These are phyloP conservation scores for Tagetes erecta DNA, from an alignment of 129 eudicot genomes.

Conservation along the genomic window DNA sequence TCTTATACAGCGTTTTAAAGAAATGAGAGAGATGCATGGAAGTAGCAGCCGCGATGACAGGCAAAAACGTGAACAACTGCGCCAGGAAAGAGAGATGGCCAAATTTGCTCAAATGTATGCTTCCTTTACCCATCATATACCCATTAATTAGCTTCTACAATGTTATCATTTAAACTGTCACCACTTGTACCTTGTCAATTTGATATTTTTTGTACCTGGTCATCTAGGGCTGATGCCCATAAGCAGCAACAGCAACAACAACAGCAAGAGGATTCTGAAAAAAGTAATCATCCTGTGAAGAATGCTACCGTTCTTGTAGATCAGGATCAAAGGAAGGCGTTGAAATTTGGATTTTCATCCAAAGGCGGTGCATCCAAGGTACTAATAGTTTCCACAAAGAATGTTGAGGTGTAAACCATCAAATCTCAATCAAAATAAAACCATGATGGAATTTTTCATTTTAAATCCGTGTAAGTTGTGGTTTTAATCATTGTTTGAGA, in stretches of 20 bases:
- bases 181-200: neutral
- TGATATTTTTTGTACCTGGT: neutral
- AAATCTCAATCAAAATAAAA: too few species aligned
- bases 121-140: conserved; percentile 7
- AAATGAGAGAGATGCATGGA: conserved; percentile 99
- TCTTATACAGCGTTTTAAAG: conserved; percentile 71
- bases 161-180: neutral
- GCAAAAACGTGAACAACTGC: conserved; percentile 89
- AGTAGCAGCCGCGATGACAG: conserved; percentile 88
- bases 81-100: conserved; percentile 93
- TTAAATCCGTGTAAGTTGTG: too few species aligned
- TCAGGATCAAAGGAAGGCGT: conserved; percentile 82
- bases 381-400: conserved; percentile 23
- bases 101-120: conserved; percentile 84
- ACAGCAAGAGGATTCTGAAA: conserved; percentile 58
- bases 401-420: neutral
- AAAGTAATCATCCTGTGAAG: conserved; percentile 32
- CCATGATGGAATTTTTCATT: too few species aligned
- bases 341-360: conserved; percentile 89
- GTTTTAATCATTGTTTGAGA: neutral
- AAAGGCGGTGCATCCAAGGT: conserved; percentile 83
- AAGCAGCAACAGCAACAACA: conserved; percentile 75
- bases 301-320: conserved; percentile 66
- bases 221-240: conserved; percentile 76
- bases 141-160: neutral